Evolutionary conservation across 1,284 basidiomycete species (phyloP).

Genomic region (Ceratobasidium sp.): DNA sequence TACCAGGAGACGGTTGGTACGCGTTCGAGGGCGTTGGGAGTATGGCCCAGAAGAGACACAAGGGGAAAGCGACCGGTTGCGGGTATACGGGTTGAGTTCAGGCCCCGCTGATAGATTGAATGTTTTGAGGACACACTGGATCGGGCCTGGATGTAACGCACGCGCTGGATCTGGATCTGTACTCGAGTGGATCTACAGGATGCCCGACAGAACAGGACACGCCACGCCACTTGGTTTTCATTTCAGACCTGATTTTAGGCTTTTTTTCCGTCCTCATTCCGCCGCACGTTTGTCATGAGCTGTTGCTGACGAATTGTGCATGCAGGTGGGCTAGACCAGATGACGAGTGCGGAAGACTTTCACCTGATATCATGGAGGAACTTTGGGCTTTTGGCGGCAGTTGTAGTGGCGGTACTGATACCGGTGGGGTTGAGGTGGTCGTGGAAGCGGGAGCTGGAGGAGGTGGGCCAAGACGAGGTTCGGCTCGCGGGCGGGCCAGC

Average conservation of each 20-base stretch:
- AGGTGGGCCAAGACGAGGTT: slow-evolving; percentile 63
- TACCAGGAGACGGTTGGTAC: too few relatives aligned
- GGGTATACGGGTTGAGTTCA: slow-evolving; percentile 11
- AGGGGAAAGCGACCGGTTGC: neutral
- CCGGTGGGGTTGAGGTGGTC: slow-evolving; percentile 87
- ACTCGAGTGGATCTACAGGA: neutral
- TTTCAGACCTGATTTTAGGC: slow-evolving; percentile 14
- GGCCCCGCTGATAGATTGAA: slow-evolving; percentile 29
- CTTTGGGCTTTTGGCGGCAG: slow-evolving; percentile 81
- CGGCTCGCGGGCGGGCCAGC: slow-evolving; percentile 57
- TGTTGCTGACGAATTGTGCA: neutral
- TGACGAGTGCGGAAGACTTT: slow-evolving; percentile 93
- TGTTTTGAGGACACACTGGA: too few relatives aligned
- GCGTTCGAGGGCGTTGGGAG: too few relatives aligned
- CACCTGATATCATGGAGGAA: slow-evolving; percentile 90
- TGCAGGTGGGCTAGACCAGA: slow-evolving; percentile 79
- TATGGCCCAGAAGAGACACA: neutral
- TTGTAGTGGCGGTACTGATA: slow-evolving; percentile 89
- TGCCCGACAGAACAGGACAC: too few relatives aligned
- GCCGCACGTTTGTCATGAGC: neutral
- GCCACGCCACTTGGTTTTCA: neutral
- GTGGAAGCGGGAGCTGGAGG: slow-evolving; percentile 64
- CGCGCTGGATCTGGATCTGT: neutral
- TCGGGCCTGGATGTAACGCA: neutral
- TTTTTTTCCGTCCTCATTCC: slow-evolving; percentile 2